Percentiles rank a stretch among this genome's conserved stretches.
Evolutionary conservation across 495 filamentous ascomycete genomes (phyloP).

Genomic region (Aspergillus asperescens): DNA sequence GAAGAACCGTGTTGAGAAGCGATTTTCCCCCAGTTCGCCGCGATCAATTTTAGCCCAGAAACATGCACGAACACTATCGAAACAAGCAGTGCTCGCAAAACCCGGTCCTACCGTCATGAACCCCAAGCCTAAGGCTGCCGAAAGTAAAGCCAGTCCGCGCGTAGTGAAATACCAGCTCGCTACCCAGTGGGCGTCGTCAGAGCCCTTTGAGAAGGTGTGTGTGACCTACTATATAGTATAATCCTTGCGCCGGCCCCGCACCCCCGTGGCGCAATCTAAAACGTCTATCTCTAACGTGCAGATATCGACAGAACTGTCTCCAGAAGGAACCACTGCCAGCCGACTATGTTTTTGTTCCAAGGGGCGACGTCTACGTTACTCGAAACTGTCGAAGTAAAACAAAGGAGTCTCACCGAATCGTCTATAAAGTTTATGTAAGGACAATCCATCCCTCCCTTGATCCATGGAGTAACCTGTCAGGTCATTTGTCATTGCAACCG

Average conservation of each 20-base stretch:
- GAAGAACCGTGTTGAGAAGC: not conserved
- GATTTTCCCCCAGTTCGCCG: constrained; percentile 10
- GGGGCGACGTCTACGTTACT: constrained; percentile 48
- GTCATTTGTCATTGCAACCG: not conserved
- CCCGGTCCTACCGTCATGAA: not conserved
- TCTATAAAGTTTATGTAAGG: constrained; percentile 45
- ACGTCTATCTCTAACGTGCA: constrained; percentile 6
- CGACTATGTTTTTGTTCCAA: constrained; percentile 47
- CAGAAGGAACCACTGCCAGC: constrained; percentile 20
- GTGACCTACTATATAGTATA: not conserved
- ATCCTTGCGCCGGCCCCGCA: constrained; percentile 8
- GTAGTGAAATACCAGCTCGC: constrained; percentile 12
- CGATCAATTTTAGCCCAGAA: constrained; percentile 8
- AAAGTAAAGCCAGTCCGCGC: not conserved
- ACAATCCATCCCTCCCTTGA: not conserved
- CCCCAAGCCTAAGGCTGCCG: not conserved
- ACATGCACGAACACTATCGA: constrained; percentile 3
- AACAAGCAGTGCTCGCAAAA: not conserved
- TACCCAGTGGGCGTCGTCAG: constrained; percentile 14
- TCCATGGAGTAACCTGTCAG: no score
- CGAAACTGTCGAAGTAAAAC: constrained; percentile 44
- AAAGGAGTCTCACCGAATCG: constrained; percentile 31
- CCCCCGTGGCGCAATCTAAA: constrained; percentile 2
- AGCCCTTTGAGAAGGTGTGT: constrained; percentile 22
- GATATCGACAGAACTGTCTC: constrained; percentile 28